A percentile compares a stretch with the other conserved stretches of the same genome.
Evolutionary conservation across 2,329 filamentous ascomycete genomes (phyloP).

Genomic region (Cadophora malorum): DNA sequence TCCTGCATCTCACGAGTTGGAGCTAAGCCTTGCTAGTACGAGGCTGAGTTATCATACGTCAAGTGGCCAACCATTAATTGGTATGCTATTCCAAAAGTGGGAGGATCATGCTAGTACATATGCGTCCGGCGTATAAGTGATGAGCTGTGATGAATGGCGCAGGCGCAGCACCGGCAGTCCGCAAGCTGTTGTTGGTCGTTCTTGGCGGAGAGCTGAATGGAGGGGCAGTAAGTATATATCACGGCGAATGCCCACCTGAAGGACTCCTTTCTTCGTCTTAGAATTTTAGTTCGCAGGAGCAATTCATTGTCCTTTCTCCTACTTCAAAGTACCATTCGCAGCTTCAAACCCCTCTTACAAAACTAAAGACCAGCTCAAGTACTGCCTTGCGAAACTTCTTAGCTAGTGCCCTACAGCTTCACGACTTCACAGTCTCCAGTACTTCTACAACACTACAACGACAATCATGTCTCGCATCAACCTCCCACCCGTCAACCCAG

Average conservation of each 20-base stretch:
- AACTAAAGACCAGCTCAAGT: background rate
- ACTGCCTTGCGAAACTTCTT: background rate
- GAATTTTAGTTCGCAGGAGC: background rate
- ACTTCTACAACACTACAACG: background rate
- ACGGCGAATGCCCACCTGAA: background rate
- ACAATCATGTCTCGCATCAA: conserved; percentile 24
- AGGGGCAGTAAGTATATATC: conserved; percentile 13
- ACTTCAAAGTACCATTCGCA: background rate
- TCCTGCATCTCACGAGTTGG: background rate
- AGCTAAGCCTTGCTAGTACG: conserved; percentile 2
- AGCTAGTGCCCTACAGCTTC: background rate
- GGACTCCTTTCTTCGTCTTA: background rate
- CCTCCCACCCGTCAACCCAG: conserved; percentile 34
- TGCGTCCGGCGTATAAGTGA: no score
- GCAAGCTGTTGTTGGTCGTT: background rate
- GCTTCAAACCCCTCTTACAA: no score
- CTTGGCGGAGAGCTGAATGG: conserved; percentile 8
- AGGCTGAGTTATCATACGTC: conserved; percentile 4
- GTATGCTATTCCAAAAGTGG: background rate
- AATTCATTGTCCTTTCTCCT: background rate
- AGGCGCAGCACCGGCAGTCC: conserved; percentile 2
- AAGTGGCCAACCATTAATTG: conserved; percentile 2
- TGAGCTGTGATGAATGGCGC: background rate
- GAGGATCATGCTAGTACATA: conserved; percentile 9
- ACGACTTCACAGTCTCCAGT: background rate